Percentiles rank a stretch among this genome's conserved stretches.
Evolutionary conservation across 2,329 filamentous ascomycete species (phyloP).

Genomic region (Penicillium oxalicum): DNA sequence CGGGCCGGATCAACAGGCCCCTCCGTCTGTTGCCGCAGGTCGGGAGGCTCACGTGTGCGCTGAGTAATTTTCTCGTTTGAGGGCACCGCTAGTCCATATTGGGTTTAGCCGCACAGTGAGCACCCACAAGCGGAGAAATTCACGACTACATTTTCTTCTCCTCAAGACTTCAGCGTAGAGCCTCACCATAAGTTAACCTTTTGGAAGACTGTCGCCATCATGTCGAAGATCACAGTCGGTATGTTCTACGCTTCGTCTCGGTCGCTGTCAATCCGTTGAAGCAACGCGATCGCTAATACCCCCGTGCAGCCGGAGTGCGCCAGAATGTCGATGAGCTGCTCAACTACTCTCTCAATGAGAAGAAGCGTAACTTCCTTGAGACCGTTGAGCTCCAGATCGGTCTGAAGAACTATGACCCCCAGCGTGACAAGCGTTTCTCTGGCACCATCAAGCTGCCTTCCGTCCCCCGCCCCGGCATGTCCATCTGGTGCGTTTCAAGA

Average conservation of each 20-base stretch:
- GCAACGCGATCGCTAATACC: conserved; percentile 9
- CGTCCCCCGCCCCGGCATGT: conserved; percentile 86
- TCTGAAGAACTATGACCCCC: conserved; percentile 97
- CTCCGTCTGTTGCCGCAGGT: too few species aligned
- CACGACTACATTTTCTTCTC: conserved; percentile 23
- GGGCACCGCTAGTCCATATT: conserved; percentile 25
- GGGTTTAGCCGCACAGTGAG: conserved; percentile 20
- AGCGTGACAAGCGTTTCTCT: conserved; percentile 99
- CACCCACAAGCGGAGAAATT: conserved; percentile 39
- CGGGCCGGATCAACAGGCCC: too few species aligned
- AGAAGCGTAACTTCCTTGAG: conserved; percentile 98
- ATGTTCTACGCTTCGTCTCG: conserved; percentile 21
- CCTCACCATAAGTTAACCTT: conserved; percentile 75
- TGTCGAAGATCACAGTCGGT: conserved; percentile 57
- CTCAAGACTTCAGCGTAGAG: conserved; percentile 43
- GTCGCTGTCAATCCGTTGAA: background rate
- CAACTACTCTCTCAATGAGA: conserved; percentile 88
- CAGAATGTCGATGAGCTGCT: conserved; percentile 88
- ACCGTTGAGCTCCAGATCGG: conserved; percentile 79
- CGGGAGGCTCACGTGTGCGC: background rate
- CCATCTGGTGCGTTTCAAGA: conserved; percentile 59
- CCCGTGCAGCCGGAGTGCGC: conserved; percentile 73
- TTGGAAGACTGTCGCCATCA: conserved; percentile 72
- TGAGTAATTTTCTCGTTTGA: conserved; percentile 15
- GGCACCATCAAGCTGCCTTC: conserved; percentile 94